Conservation (phyloP, 371 early-diverging fungal genomes). For the Haplosporangium sp. region DNA sequence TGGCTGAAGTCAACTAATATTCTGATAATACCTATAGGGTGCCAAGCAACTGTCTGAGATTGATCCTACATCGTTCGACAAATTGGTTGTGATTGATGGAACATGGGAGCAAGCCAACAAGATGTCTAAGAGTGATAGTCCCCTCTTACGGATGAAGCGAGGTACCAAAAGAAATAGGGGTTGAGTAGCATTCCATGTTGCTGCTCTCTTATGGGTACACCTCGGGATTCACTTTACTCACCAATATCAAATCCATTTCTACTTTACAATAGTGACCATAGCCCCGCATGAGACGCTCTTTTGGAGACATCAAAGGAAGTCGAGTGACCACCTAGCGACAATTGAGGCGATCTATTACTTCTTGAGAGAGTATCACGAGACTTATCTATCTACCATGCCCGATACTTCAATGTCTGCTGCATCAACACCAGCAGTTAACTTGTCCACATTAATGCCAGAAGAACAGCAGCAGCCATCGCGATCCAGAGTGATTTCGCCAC, state of each 20-base stretch:
- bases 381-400: slow-evolving; percentile 32
- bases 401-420: neutral
- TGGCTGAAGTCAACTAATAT: too few species aligned
- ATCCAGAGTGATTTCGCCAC: slow-evolving; percentile 25
- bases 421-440: neutral
- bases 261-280: slow-evolving; percentile 47
- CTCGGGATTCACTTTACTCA: too few species aligned
- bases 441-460: neutral
- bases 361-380: slow-evolving; percentile 76
- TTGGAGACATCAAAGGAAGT: slow-evolving; percentile 89
- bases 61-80: slow-evolving; percentile 73
- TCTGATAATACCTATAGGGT: slow-evolving; percentile 63
- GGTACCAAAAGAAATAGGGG: slow-evolving; percentile 58
- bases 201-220: too few species aligned
- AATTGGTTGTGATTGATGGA: slow-evolving; percentile 90
- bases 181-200: too few species aligned
- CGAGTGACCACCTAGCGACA: slow-evolving; percentile 83
- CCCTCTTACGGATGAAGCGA: slow-evolving; percentile 58
- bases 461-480: neutral
- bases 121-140: slow-evolving; percentile 69
- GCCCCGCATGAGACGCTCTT: slow-evolving; percentile 83
- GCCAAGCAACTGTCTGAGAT: slow-evolving; percentile 75
- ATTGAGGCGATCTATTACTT: slow-evolving; percentile 96
- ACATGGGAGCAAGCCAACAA: slow-evolving; percentile 91
- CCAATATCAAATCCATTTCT: too few species aligned